A percentile compares a stretch with the other conserved stretches of the same genome.
Conservation (phyloP, 1,284 basidiomycete species). For the Malassezia nana region DNA sequence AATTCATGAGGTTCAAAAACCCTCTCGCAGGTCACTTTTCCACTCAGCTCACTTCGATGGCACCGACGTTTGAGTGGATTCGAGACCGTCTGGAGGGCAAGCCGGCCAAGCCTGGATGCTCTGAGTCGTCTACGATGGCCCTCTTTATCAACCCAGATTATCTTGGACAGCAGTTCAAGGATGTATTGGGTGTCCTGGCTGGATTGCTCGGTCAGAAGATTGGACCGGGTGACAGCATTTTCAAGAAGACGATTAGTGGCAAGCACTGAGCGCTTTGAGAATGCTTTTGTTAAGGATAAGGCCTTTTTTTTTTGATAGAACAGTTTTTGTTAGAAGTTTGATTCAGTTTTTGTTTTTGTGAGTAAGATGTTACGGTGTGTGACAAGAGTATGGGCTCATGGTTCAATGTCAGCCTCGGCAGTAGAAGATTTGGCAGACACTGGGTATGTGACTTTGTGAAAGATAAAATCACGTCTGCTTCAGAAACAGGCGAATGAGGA, state of each 20-base stretch:
- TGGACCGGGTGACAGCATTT: neutral
- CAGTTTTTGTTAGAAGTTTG: neutral
- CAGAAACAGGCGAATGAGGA: too few species aligned
- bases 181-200: neutral
- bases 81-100: neutral
- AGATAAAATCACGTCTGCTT: too few species aligned
- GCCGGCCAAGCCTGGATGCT: neutral
- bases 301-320: neutral
- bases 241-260: neutral
- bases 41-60: neutral
- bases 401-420: too few species aligned
- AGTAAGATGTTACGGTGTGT: too few species aligned
- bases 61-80: neutral
- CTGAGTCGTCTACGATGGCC: neutral
- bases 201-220: neutral
- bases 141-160: neutral
- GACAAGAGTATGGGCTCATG: too few species aligned
- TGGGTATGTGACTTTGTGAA: too few species aligned
- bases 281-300: too few species aligned
- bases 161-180: neutral
- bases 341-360: too few species aligned
- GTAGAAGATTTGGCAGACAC: too few species aligned
- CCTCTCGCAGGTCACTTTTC: neutral
- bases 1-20: constrained; percentile 16
- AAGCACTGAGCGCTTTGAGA: neutral